These are phyloP conservation scores for Colletotrichum acutatum DNA, from an alignment of 2,329 filamentous ascomycete genomes.

Conservation along the genomic window DNA sequence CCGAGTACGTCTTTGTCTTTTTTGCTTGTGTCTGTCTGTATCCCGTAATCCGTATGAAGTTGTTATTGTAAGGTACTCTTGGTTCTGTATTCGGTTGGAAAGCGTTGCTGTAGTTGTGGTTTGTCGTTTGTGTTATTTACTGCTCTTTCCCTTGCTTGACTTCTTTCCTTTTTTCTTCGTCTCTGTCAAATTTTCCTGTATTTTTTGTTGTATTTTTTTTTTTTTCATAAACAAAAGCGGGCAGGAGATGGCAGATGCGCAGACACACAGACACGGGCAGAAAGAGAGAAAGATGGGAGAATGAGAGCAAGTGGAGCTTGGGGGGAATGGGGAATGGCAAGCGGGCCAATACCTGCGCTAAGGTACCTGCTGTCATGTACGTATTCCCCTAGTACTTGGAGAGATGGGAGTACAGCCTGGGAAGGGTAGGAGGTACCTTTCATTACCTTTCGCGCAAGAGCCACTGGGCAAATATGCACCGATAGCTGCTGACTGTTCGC, in stretches of 20 bases:
- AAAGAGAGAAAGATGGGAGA: background rate
- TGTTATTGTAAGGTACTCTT: background rate
- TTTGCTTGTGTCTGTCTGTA: background rate
- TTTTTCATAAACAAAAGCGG: background rate
- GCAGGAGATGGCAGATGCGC: background rate
- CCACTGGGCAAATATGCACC: background rate
- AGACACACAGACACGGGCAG: background rate
- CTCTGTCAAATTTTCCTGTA: background rate
- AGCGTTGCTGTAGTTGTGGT: background rate
- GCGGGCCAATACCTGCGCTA: conserved; percentile 8
- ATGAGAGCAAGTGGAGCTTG: background rate
- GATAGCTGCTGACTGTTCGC: background rate
- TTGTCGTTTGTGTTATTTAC: background rate
- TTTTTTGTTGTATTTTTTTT: background rate
- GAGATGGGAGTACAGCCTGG: background rate
- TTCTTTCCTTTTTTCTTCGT: background rate
- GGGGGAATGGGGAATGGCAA: background rate
- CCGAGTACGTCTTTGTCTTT: background rate
- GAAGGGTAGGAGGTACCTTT: too few relatives aligned
- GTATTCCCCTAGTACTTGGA: background rate
- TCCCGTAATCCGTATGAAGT: too few relatives aligned
- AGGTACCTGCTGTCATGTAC: background rate
- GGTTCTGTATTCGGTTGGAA: too few relatives aligned
- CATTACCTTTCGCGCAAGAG: background rate
- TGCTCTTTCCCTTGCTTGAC: background rate